A percentile compares a stretch with the other conserved stretches of the same genome.
These are phyloP conservation scores for Nannochloris sp. DNA, from an alignment of 139 green algal genomes.

Conservation along the genomic window DNA sequence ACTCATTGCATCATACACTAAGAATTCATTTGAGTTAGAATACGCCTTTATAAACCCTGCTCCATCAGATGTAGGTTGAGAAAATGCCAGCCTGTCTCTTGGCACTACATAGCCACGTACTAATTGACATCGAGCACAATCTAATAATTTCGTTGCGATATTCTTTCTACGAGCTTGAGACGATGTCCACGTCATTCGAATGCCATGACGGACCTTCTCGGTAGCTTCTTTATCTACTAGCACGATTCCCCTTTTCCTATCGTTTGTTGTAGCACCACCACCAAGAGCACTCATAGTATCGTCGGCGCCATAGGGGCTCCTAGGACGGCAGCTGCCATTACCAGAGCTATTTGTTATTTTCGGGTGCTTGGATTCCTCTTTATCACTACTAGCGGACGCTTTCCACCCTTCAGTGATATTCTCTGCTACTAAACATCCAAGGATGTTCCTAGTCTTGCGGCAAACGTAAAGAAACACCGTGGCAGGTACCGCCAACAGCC, in stretches of 20 bases:
- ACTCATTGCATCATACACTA: constrained; percentile 19
- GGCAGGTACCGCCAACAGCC: constrained; percentile 24
- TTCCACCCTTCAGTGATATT: constrained; percentile 10
- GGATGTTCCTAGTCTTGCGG: constrained; percentile 4
- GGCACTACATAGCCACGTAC: constrained; percentile 33
- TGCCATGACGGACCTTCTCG: constrained; percentile 15
- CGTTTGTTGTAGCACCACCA: background rate
- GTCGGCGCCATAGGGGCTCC: background rate
- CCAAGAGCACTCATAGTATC: background rate
- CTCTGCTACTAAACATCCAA: constrained; percentile 24
- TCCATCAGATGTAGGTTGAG: constrained; percentile 24
- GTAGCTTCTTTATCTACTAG: background rate
- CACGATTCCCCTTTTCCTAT: background rate
- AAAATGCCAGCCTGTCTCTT: constrained; percentile 31
- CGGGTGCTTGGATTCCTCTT: background rate
- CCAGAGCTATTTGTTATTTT: no score
- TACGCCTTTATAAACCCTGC: constrained; percentile 14
- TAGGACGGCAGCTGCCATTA: background rate
- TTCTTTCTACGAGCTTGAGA: constrained; percentile 10
- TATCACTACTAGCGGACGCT: background rate
- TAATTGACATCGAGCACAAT: constrained; percentile 25
- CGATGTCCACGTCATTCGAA: constrained; percentile 41
- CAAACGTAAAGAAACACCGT: constrained; percentile 29
- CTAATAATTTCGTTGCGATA: constrained; percentile 35
- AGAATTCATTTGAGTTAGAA: constrained; percentile 4